Conservation (phyloP, 306 rosid species). For the Vigna hirtella region DNA sequence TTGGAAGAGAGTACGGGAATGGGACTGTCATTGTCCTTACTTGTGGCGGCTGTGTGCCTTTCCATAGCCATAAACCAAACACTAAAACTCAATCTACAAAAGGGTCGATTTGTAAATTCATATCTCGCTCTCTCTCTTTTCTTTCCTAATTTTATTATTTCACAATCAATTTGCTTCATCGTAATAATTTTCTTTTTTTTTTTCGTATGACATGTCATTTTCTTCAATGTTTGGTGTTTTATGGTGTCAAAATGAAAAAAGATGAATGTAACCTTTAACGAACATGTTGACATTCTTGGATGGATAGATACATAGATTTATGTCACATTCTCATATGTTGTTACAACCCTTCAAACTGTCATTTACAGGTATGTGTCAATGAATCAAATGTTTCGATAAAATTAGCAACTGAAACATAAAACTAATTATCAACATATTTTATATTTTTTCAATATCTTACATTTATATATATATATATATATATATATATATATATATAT, state of each 20-base stretch:
- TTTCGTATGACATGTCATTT: conserved; percentile 7
- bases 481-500: no score
- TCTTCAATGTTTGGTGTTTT: not conserved
- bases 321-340: not conserved
- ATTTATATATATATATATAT: no score
- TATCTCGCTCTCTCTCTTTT: no score
- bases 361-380: not conserved
- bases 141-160: not conserved
- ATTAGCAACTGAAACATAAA: not conserved
- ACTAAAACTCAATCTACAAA: not conserved
- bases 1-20: conserved; percentile 75
- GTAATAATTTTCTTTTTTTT: not conserved
- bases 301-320: not conserved
- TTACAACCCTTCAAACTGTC: not conserved
- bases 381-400: not conserved
- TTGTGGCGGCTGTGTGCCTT: conserved; percentile 80
- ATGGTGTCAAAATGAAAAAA: not conserved
- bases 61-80: conserved; percentile 1
- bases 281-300: not conserved
- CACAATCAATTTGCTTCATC: no score
- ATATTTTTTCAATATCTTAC: no score
- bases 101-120: not conserved
- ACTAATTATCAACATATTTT: not conserved
- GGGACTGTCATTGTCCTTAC: conserved; percentile 98
- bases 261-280: not conserved